Percentiles rank a stretch among this genome's conserved stretches.
phyloP scores from a whole-genome alignment of 441 rosid genomes.

The Manihot esculenta region DNA sequence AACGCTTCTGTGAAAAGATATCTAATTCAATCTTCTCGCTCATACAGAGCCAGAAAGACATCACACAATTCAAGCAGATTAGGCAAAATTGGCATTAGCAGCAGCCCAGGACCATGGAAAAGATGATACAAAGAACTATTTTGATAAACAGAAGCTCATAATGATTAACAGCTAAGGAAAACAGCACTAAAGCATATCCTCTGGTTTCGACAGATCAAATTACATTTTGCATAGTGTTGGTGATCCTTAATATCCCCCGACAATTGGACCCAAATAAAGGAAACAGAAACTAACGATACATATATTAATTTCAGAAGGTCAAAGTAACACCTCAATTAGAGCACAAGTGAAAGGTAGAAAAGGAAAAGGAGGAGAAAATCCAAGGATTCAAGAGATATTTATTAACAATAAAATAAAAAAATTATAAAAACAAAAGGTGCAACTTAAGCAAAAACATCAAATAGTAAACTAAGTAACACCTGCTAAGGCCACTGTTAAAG shows the following conservation, averaged over 20 bases:
- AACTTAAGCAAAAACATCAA: not conserved
- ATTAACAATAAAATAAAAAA: not conserved
- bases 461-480: not conserved
- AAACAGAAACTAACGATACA: not conserved
- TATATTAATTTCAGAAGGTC: not conserved
- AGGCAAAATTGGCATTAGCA: not conserved
- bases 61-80: not conserved
- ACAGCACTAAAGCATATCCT: not conserved
- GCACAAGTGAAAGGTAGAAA: conserved; percentile 4
- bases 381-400: not conserved
- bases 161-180: not conserved
- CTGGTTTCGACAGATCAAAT: conserved; percentile 1
- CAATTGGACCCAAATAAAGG: not conserved
- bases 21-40: not conserved
- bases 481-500: not conserved
- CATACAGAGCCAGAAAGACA: not conserved
- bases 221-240: not conserved
- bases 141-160: not conserved
- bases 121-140: not conserved
- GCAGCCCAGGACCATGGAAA: not conserved
- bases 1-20: not conserved
- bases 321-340: not conserved
- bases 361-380: not conserved
- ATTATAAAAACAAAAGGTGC: not conserved
- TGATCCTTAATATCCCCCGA: not conserved